Evolutionary conservation across 352 stramenopile genomes (phyloP).

Genomic region (Phytophthora meadii): DNA sequence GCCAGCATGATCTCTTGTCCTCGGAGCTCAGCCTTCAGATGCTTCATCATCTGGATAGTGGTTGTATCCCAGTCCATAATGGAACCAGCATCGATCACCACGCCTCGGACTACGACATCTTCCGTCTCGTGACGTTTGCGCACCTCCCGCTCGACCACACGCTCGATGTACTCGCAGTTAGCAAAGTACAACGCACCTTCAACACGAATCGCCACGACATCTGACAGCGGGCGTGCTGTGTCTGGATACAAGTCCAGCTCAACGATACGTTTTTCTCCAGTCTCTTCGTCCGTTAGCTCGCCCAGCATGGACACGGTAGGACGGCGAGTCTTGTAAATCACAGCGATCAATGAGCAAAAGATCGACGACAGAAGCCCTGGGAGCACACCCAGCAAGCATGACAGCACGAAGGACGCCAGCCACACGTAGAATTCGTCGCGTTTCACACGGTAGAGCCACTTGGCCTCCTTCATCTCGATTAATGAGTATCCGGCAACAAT

Average conservation of each 20-base stretch:
- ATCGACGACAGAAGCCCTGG: conserved; percentile 59
- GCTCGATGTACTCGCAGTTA: conserved; percentile 69
- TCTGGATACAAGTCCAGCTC: conserved; percentile 37
- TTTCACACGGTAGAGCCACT: conserved; percentile 77
- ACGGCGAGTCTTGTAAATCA: conserved; percentile 74
- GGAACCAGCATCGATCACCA: conserved; percentile 76
- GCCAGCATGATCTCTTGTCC: conserved; percentile 66
- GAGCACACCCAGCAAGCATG: conserved; percentile 57
- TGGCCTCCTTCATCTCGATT: conserved; percentile 88
- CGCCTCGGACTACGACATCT: conserved; percentile 50
- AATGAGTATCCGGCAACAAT: conserved; percentile 89
- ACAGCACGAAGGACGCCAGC: conserved; percentile 55
- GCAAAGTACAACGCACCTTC: conserved; percentile 79
- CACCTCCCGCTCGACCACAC: conserved; percentile 53
- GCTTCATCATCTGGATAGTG: conserved; percentile 89
- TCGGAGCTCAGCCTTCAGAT: conserved; percentile 67
- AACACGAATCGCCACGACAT: conserved; percentile 66
- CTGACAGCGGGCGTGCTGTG: conserved; percentile 35
- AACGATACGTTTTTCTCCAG: conserved; percentile 49
- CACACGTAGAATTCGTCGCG: conserved; percentile 74
- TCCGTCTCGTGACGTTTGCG: conserved; percentile 46
- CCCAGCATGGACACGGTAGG: conserved; percentile 55
- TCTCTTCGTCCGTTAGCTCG: conserved; percentile 44
- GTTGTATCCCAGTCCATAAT: conserved; percentile 89
- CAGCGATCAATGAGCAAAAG: conserved; percentile 60